phyloP scores from a whole-genome alignment of 306 rosid genomes.

The Cyamopsis tetragonoloba region DNA sequence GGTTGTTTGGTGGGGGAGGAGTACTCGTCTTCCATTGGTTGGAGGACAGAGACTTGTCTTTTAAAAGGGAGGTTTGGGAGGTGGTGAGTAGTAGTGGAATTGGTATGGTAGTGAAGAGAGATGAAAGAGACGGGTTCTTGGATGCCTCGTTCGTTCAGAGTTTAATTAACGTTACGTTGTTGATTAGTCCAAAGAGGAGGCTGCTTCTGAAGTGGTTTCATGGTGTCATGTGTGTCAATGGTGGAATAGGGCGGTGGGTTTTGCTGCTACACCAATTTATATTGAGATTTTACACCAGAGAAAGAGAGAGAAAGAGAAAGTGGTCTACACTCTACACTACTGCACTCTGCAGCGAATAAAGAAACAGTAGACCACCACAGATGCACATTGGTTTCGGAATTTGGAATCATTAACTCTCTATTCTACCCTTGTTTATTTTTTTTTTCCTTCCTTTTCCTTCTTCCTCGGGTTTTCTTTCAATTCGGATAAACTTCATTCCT shows the following conservation, averaged over 20 bases:
- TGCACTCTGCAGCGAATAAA: constrained; percentile 40
- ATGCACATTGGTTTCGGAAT: constrained; percentile 47
- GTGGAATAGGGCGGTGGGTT: constrained; percentile 83
- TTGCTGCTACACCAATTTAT: neutral
- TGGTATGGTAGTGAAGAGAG: too few species aligned
- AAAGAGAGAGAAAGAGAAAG: neutral
- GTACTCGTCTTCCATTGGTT: constrained; percentile 48
- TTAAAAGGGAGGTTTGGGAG: neutral
- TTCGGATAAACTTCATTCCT: neutral
- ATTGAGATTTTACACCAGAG: too few species aligned
- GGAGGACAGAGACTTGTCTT: constrained; percentile 8
- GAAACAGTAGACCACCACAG: constrained; percentile 28
- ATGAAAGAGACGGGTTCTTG: constrained; percentile 35
- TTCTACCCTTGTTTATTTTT: neutral
- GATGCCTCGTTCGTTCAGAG: constrained; percentile 89
- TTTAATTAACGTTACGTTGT: too few species aligned
- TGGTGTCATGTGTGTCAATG: constrained; percentile 55
- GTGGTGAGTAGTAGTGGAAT: too few species aligned
- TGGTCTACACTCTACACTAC: too few species aligned
- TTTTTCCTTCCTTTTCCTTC: neutral
- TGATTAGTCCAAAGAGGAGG: constrained; percentile 37
- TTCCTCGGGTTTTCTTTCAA: neutral
- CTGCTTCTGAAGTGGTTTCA: constrained; percentile 24
- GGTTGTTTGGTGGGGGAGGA: constrained; percentile 19
- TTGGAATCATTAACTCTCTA: constrained; percentile 33